Evolutionary conservation across 495 filamentous ascomycete genomes (phyloP).

Genomic region (Penicillium cinerascens): DNA sequence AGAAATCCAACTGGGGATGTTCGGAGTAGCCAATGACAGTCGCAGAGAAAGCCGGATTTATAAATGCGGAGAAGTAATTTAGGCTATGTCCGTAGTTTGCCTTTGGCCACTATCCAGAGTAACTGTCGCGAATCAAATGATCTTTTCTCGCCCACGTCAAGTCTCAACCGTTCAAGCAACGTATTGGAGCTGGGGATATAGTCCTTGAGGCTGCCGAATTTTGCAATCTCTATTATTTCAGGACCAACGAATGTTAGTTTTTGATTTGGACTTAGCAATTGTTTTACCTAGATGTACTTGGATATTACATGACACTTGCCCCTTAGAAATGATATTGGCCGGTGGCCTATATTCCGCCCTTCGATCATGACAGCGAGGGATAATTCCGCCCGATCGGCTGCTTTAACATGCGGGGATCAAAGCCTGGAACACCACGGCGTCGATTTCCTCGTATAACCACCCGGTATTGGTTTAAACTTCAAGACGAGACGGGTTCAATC

Average conservation of each 20-base stretch:
- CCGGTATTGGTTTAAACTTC: too few species aligned
- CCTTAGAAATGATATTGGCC: background rate
- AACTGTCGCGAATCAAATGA: background rate
- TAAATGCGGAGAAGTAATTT: background rate
- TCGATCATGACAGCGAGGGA: background rate
- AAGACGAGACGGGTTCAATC: too few species aligned
- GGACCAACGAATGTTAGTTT: too few species aligned
- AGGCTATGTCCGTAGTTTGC: background rate
- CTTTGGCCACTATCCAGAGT: background rate
- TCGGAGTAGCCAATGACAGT: background rate
- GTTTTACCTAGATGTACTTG: too few species aligned
- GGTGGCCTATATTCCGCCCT: background rate
- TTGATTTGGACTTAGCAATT: too few species aligned
- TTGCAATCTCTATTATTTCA: too few species aligned
- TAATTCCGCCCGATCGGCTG: conserved; percentile 4
- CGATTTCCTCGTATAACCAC: background rate
- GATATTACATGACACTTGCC: background rate
- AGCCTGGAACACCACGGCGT: background rate
- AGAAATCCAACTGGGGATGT: background rate
- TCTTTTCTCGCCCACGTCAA: background rate
- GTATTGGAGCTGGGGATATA: too few species aligned
- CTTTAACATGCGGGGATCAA: background rate
- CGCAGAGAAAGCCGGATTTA: background rate
- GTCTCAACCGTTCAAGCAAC: too few species aligned
- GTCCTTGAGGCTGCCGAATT: too few species aligned